Base-by-base conservation (phyloP, 768 basidiomycete genomes). In the Paxillus ammoniavirescens region DNA sequence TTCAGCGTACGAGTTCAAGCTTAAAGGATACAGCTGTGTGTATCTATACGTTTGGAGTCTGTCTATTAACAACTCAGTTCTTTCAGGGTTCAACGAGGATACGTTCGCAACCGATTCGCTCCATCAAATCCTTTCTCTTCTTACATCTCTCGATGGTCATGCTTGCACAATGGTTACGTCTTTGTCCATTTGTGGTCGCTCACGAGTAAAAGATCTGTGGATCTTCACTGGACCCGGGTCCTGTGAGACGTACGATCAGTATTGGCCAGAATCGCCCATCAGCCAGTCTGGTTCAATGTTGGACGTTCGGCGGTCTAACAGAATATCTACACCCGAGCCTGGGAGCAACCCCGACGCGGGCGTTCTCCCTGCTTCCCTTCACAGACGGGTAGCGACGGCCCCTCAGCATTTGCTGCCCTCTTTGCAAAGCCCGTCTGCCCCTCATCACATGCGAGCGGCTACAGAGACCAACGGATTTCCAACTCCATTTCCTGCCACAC, bases 11-110 rank as follows among this genome's bases (percentile, higher is more conserved):
- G 89, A 91, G 66, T 91, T 91, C 72, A 90, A 87, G 68, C 73
- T 91, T 48, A 89, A 88, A 61, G 89, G 89, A 21, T 91, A 91
- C 65, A 84, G 80, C 74, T 89, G 89, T 89, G 65, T 50, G 82
- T 72, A 53, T 47, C 38, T 53, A 49, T 15, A 44, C 33, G 36
- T 47, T 43, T 57, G 54, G 50, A 51, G 30, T 54, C 38, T 58
- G 58, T 47, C 52, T 52, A 52, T 50, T 51, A 55, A 56, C 58
- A 52, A 64, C 43, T 53, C 57, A 58, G 40, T 58, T 49, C 50
- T 60, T 53, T 36, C 65, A 90, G 87, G 87, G 84, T 89, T 89
- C 64, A 82, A 89, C 66, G 83, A 89, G 64, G 86, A 91, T 57
- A 82, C 85, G 0, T 91, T 86, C 65, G 80, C 86, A 9, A 78